These are phyloP conservation scores for Myriosclerotinia duriaeana DNA, from an alignment of 2,329 filamentous ascomycete species.

Conservation along the genomic window DNA sequence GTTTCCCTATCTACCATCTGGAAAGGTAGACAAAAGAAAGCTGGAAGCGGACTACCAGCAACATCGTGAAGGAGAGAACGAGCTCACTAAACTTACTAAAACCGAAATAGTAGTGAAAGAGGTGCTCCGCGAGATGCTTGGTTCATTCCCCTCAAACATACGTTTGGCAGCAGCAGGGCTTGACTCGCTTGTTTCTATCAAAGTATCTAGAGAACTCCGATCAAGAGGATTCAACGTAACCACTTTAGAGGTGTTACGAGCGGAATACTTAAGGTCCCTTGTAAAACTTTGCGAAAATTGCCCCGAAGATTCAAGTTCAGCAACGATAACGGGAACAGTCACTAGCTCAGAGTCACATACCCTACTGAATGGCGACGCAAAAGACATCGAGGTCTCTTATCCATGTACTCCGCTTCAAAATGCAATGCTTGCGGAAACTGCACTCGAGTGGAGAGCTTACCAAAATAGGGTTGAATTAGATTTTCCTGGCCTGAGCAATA, in stretches of 20 bases:
- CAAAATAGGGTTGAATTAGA: slow-evolving; percentile 74
- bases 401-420: slow-evolving; percentile 72
- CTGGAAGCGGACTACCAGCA: slow-evolving; percentile 58
- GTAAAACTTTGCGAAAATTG: slow-evolving; percentile 39
- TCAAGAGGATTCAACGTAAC: slow-evolving; percentile 53
- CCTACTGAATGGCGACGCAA: slow-evolving; percentile 37
- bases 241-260: slow-evolving; percentile 61
- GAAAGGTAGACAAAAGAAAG: slow-evolving; percentile 73
- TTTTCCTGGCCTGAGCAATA: slow-evolving; percentile 39
- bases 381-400: slow-evolving; percentile 49
- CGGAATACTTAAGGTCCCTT: slow-evolving; percentile 48
- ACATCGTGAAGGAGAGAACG: slow-evolving; percentile 25
- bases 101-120: slow-evolving; percentile 28
- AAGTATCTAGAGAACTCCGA: slow-evolving; percentile 64
- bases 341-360: slow-evolving; percentile 1
- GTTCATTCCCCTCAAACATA: slow-evolving; percentile 37
- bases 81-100: slow-evolving; percentile 36
- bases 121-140: slow-evolving; percentile 34
- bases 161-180: slow-evolving; percentile 57
- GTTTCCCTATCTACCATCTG: slow-evolving; percentile 76
- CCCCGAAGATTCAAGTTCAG: slow-evolving; percentile 5
- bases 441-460: slow-evolving; percentile 60
- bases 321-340: background rate
- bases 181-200: slow-evolving; percentile 65
- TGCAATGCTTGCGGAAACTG: slow-evolving; percentile 78